These are phyloP conservation scores for Sordariomycetes sp. DNA, from an alignment of 2,329 filamentous ascomycete genomes.

Conservation along the genomic window DNA sequence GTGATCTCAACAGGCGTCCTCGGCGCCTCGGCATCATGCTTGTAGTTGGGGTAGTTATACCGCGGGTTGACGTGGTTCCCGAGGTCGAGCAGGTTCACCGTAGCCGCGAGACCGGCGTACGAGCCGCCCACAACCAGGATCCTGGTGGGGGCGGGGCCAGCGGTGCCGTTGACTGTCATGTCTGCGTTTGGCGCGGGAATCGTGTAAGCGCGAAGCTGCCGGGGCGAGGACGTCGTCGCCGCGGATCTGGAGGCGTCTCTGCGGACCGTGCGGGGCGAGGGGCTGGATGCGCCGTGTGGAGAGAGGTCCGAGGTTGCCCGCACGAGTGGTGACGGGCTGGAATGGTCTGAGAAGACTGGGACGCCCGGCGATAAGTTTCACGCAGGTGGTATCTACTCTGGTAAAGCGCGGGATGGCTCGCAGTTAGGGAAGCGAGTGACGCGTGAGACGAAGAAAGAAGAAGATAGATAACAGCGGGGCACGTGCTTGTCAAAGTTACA, in stretches of 20 bases:
- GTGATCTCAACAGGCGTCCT: conserved; percentile 53
- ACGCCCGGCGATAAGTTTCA: too few species aligned
- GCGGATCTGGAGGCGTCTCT: neutral
- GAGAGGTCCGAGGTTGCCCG: neutral
- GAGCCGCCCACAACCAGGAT: conserved; percentile 59
- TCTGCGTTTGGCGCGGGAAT: neutral
- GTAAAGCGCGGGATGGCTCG: neutral
- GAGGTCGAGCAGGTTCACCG: conserved; percentile 55
- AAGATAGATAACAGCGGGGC: neutral
- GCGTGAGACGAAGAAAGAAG: neutral
- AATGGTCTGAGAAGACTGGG: too few species aligned
- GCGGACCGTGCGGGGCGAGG: neutral
- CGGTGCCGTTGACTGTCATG: neutral
- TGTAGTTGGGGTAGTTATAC: conserved; percentile 19
- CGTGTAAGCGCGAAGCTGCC: neutral
- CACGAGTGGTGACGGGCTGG: too few species aligned
- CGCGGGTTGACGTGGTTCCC: conserved; percentile 42
- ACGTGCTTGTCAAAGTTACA: neutral
- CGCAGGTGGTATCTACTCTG: too few species aligned
- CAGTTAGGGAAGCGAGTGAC: neutral
- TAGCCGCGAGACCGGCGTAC: conserved; percentile 56
- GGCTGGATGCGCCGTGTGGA: neutral
- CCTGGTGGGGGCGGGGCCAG: conserved; percentile 12
- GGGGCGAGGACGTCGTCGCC: neutral
- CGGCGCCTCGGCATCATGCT: conserved; percentile 24